Percentiles rank a stretch among this genome's conserved stretches.
Evolutionary conservation across 768 basidiomycete genomes (phyloP).

Genomic region (Leucocoprinus leucothites): DNA sequence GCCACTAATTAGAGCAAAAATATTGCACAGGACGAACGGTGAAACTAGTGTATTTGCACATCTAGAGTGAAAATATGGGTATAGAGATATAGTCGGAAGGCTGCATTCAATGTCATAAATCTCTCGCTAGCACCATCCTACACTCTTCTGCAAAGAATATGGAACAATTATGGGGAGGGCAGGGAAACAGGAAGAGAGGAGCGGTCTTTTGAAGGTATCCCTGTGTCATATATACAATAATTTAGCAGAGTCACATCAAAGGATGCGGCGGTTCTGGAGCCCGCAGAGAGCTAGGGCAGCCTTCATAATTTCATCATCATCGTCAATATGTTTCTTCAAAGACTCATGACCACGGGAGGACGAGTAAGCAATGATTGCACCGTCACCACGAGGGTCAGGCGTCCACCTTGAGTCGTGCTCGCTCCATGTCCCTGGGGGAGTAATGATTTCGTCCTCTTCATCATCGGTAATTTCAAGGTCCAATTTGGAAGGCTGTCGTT

Average conservation of each 20-base stretch:
- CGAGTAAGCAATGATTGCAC: slow-evolving; percentile 15
- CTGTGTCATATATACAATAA: slow-evolving; percentile 5
- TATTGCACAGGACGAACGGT: background rate
- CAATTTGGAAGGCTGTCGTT: slow-evolving; percentile 12
- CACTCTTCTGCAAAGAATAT: background rate
- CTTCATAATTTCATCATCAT: slow-evolving; percentile 68
- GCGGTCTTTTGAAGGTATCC: slow-evolving; percentile 9
- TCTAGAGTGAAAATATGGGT: slow-evolving; percentile 6
- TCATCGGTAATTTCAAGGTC: slow-evolving; percentile 56
- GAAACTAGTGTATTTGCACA: slow-evolving; percentile 1
- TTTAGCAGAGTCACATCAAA: background rate
- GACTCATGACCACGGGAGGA: slow-evolving; percentile 10
- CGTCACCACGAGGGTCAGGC: slow-evolving; percentile 17
- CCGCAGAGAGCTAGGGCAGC: slow-evolving; percentile 70
- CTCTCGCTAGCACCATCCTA: slow-evolving; percentile 1
- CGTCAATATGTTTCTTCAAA: slow-evolving; percentile 19
- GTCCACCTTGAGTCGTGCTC: slow-evolving; percentile 39
- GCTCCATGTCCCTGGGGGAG: slow-evolving; percentile 53
- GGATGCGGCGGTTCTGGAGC: slow-evolving; percentile 29
- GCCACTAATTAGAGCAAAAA: background rate
- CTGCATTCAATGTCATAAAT: slow-evolving; percentile 5
- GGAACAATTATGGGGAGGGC: background rate
- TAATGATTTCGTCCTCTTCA: slow-evolving; percentile 63
- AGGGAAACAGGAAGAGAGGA: background rate
- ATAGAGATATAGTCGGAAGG: background rate